Percentiles rank a stretch among this genome's conserved stretches.
These are phyloP conservation scores for Candida vaughaniae DNA, from an alignment of 805 yeast species.

Conservation along the genomic window DNA sequence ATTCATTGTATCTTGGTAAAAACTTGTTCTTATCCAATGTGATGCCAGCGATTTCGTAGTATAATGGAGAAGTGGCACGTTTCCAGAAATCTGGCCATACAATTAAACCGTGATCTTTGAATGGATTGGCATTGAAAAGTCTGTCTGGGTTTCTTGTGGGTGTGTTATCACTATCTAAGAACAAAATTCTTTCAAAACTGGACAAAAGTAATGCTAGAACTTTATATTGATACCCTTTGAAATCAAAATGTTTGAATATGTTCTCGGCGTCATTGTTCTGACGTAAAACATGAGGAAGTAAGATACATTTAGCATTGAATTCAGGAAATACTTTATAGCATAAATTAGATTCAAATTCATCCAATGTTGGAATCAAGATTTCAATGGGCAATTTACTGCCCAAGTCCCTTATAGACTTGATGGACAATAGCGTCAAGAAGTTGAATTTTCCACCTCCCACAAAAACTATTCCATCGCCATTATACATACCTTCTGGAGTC, in stretches of 20 bases:
- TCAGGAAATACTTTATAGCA: slow-evolving; percentile 39
- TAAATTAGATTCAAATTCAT: slow-evolving; percentile 69
- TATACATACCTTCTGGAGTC: slow-evolving; percentile 31
- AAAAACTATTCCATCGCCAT: slow-evolving; percentile 58
- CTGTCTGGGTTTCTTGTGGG: slow-evolving; percentile 65
- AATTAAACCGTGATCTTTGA: slow-evolving; percentile 51
- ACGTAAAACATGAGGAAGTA: slow-evolving; percentile 30
- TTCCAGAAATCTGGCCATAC: slow-evolving; percentile 92
- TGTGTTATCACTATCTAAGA: slow-evolving; percentile 75
- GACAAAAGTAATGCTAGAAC: slow-evolving; percentile 40
- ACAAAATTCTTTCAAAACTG: slow-evolving; percentile 66
- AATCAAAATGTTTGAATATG: slow-evolving; percentile 31
- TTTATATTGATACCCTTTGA: slow-evolving; percentile 44
- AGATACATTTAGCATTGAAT: slow-evolving; percentile 38
- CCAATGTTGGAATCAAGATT: slow-evolving; percentile 68
- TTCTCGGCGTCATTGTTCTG: slow-evolving; percentile 16
- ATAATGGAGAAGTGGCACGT: slow-evolving; percentile 73
- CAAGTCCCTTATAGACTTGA: slow-evolving; percentile 60
- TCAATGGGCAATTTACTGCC: slow-evolving; percentile 79
- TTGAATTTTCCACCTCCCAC: slow-evolving; percentile 83
- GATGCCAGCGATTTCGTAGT: slow-evolving; percentile 66
- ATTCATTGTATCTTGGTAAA: slow-evolving; percentile 35
- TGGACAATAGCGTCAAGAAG: slow-evolving; percentile 65
- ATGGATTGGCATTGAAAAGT: slow-evolving; percentile 58
- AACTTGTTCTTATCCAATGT: slow-evolving; percentile 24